A percentile compares a stretch with the other conserved stretches of the same genome.
phyloP scores from a whole-genome alignment of 768 basidiomycete species.

The Phlegmacium glaucopus region DNA sequence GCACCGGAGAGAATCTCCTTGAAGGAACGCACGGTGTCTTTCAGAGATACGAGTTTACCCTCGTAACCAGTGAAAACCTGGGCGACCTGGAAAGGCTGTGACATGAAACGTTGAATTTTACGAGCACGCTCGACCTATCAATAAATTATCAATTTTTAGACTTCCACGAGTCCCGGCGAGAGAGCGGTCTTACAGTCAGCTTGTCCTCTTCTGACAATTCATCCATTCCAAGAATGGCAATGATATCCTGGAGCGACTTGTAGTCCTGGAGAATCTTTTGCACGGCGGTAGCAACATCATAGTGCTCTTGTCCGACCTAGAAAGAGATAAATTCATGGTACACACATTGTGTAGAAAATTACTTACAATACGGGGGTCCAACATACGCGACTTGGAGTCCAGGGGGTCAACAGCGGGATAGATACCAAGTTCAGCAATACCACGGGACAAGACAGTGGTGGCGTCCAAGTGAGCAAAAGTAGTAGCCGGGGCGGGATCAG shows the following conservation, averaged over 20 bases:
- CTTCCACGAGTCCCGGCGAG: background rate
- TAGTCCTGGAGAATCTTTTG: slow-evolving; percentile 98
- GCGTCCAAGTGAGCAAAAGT: slow-evolving; percentile 99
- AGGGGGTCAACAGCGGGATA: slow-evolving; percentile 99
- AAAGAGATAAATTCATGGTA: slow-evolving; percentile 2
- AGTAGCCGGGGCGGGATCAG: slow-evolving; percentile 98
- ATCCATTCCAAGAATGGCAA: slow-evolving; percentile 99
- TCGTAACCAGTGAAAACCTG: slow-evolving; percentile 99
- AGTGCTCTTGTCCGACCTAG: slow-evolving; percentile 87
- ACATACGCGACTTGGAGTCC: slow-evolving; percentile 99
- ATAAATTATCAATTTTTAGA: background rate
- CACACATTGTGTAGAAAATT: background rate
- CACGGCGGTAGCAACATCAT: slow-evolving; percentile 92
- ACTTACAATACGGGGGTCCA: slow-evolving; percentile 97
- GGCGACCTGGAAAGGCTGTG: slow-evolving; percentile 99
- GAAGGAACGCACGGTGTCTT: slow-evolving; percentile 96
- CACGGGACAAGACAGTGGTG: slow-evolving; percentile 98
- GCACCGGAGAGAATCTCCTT: slow-evolving; percentile 92
- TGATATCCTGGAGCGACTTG: slow-evolving; percentile 98
- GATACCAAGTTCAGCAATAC: slow-evolving; percentile 98
- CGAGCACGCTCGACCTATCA: slow-evolving; percentile 90
- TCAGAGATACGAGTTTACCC: slow-evolving; percentile 93
- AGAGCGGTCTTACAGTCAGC: slow-evolving; percentile 68
- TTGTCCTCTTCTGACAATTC: slow-evolving; percentile 99
- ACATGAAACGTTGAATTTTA: slow-evolving; percentile 99